These are phyloP conservation scores for Naematelia encephala DNA, from an alignment of 768 basidiomycete species.

Conservation along the genomic window DNA sequence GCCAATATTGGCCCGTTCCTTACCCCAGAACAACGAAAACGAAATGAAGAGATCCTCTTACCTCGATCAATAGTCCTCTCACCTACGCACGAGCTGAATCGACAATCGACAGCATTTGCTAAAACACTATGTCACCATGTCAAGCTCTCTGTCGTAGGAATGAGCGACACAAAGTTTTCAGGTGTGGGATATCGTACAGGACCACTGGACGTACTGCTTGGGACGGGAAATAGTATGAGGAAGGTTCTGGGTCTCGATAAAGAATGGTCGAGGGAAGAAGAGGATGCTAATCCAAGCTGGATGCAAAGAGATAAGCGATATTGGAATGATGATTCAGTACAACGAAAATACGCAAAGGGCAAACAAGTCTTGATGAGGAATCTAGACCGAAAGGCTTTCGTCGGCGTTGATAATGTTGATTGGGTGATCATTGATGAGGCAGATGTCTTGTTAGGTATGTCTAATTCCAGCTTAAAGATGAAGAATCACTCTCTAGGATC, in stretches of 20 bases:
- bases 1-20: background rate
- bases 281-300: slow-evolving; percentile 61
- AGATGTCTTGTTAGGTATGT: slow-evolving; percentile 78
- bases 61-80: slow-evolving; percentile 79
- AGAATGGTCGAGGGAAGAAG: slow-evolving; percentile 57
- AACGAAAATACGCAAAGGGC: slow-evolving; percentile 1
- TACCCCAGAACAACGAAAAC: slow-evolving; percentile 12
- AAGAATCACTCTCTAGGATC: background rate
- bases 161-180: slow-evolving; percentile 37
- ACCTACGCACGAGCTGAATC: slow-evolving; percentile 82
- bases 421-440: slow-evolving; percentile 92
- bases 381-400: slow-evolving; percentile 51
- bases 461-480: background rate
- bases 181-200: slow-evolving; percentile 27
- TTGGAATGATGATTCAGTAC: background rate
- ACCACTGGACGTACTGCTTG: slow-evolving; percentile 55
- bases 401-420: slow-evolving; percentile 67
- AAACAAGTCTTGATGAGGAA: slow-evolving; percentile 4
- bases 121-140: slow-evolving; percentile 70
- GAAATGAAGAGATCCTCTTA: slow-evolving; percentile 53
- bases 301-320: slow-evolving; percentile 22
- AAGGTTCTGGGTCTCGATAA: slow-evolving; percentile 55
- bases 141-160: slow-evolving; percentile 72
- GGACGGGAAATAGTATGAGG: slow-evolving; percentile 57
- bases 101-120: slow-evolving; percentile 71